Base-by-base conservation (phyloP, 306 rosid genomes). In the Cyclanthera cordifolia region DNA sequence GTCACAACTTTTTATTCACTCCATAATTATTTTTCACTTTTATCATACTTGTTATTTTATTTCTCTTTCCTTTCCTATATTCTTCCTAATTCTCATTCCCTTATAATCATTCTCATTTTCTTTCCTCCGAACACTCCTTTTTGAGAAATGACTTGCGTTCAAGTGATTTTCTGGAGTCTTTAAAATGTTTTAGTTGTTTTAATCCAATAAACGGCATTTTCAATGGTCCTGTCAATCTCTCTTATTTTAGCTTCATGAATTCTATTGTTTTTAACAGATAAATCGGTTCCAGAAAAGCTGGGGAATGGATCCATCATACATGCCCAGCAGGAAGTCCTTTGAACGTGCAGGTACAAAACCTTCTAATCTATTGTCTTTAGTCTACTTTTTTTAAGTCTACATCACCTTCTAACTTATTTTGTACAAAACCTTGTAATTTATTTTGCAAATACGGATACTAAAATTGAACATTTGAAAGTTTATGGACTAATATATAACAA, bases 241-340 rank as follows among this genome's bases (percentile, higher is more conserved):
- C 15, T 32, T 61, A 37, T 61, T 19, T 30, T 10, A 11, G 50
- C 25, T 60, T 43, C 34, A 64, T 47, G 19, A 23, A 21, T 43
- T 64, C 3, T 21, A 16, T 69, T 32, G 60, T 19, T 1, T 7
- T 32, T 10, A 53, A 73, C 90, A 93, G 98, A 89, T 93, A 72
- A 72, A 73, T 73, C 76, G 85, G 67, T 93, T 93, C 72, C 96
- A 93, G 69, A 89, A 76, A 75, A 89, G 78, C 76, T 93, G 98
- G 98, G 98, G 95, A 72, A 89, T 93, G 96, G 98, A 93, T 72
- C 88, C 83, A 5, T 82, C 91, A 17, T 74, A 71, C 64, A 93
- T 93, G 98, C 98, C 98, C 1, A 93, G 98, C 68, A 84, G 98
- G 77, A 93, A 84, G 84, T 80, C 96, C 75, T 89, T 93, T 70